These are phyloP conservation scores for Fraxinus nigra DNA, from an alignment of 305 asterid genomes.

Conservation along the genomic window DNA sequence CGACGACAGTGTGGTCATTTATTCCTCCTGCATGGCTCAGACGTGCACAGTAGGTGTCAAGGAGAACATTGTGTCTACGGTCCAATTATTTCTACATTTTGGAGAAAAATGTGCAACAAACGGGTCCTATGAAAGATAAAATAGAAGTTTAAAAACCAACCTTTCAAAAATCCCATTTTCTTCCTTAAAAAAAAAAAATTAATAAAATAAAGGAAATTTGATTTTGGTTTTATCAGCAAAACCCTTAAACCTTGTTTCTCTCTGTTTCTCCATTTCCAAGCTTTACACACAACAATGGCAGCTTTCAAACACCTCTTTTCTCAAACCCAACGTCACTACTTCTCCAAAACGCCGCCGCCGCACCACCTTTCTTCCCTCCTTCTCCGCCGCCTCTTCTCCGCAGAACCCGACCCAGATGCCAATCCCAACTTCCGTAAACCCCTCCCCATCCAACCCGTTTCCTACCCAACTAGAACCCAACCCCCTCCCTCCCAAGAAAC, in stretches of 20 bases:
- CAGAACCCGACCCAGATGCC: slow-evolving; percentile 34
- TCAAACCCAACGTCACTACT: slow-evolving; percentile 41
- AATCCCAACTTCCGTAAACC: slow-evolving; percentile 34
- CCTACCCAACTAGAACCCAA: slow-evolving; percentile 60
- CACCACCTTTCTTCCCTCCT: slow-evolving; percentile 27
- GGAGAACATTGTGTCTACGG: too few relatives aligned
- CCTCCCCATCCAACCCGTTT: slow-evolving; percentile 57
- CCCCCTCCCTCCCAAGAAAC: slow-evolving; percentile 37
- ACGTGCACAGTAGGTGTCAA: too few relatives aligned
- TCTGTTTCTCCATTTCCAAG: neutral
- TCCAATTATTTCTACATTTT: too few relatives aligned
- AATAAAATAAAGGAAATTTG: neutral
- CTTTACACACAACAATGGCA: slow-evolving; percentile 39
- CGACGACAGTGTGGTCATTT: too few relatives aligned
- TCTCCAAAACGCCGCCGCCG: slow-evolving; percentile 28
- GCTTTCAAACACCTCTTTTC: slow-evolving; percentile 51
- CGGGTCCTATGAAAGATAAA: too few relatives aligned
- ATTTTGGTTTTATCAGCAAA: neutral
- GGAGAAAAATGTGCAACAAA: too few relatives aligned
- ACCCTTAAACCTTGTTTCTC: neutral
- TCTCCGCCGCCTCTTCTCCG: slow-evolving; percentile 39
- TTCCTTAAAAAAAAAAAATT: too few relatives aligned
- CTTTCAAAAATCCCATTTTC: neutral
- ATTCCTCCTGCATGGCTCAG: too few relatives aligned
- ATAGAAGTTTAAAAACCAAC: neutral